phyloP scores from a whole-genome alignment of 331 rosid genomes.

The Pyracantha coccinea region DNA sequence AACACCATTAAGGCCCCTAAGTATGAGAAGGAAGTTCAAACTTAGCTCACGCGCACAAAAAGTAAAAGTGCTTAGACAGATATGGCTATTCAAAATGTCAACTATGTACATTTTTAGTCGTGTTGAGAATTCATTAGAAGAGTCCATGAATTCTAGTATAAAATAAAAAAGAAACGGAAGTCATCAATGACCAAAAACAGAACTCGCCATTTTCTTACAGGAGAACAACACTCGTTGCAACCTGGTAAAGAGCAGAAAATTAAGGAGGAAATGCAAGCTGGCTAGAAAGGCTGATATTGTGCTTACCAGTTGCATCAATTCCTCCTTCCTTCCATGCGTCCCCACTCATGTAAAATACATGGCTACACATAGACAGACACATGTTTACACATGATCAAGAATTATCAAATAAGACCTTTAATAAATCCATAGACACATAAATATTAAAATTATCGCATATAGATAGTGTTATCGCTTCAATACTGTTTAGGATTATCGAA shows the following conservation, averaged over 20 bases:
- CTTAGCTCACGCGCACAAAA: conserved; percentile 1
- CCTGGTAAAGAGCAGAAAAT: not conserved
- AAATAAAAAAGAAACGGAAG: not conserved
- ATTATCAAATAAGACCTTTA: not conserved
- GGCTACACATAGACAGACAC: conserved; percentile 50
- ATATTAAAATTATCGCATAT: not conserved
- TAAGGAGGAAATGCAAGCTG: not conserved
- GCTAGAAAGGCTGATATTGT: conserved; percentile 4
- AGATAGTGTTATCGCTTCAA: not conserved
- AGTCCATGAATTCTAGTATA: not conserved
- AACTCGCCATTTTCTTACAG: not conserved
- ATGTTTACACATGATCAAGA: conserved; percentile 21
- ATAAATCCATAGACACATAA: not conserved
- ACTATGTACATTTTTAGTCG: not conserved
- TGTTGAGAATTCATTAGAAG: not conserved
- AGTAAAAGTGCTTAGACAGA: not conserved
- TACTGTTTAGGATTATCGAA: not conserved
- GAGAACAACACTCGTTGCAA: not conserved
- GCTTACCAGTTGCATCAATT: conserved; percentile 92
- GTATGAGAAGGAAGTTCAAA: conserved; percentile 13
- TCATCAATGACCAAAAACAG: not conserved
- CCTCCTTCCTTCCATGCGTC: conserved; percentile 99
- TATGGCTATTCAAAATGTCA: not conserved
- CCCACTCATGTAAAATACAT: conserved; percentile 96
- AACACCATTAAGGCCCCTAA: conserved; percentile 93